Conservation (phyloP, 495 filamentous ascomycete genomes). For the Trichoderma asperelloides region DNA sequence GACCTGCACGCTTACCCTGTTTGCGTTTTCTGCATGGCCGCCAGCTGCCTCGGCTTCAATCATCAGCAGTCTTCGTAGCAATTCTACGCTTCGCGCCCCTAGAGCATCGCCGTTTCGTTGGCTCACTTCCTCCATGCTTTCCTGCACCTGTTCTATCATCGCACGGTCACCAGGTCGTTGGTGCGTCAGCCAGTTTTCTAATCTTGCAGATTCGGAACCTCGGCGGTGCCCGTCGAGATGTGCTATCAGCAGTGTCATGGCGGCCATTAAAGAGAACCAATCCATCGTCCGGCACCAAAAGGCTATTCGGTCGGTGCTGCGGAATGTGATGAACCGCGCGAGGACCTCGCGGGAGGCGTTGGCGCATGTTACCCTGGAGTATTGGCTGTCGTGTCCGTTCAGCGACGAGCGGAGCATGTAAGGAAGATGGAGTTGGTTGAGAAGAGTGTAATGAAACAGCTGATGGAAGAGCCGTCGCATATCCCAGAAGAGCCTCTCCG, state of each 20-base stretch:
- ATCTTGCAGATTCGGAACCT: neutral
- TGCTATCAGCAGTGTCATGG: slow-evolving; percentile 25
- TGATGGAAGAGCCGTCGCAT: slow-evolving; percentile 16
- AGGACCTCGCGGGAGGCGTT: slow-evolving; percentile 23
- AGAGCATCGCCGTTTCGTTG: slow-evolving; percentile 25
- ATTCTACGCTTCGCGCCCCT: slow-evolving; percentile 23
- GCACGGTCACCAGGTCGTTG: slow-evolving; percentile 35
- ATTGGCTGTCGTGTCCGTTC: slow-evolving; percentile 11
- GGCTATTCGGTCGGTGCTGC: slow-evolving; percentile 16
- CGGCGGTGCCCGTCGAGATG: slow-evolving; percentile 22
- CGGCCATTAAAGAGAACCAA: slow-evolving; percentile 27
- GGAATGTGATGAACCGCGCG: slow-evolving; percentile 19
- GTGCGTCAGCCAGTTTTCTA: slow-evolving; percentile 24
- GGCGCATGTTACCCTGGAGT: slow-evolving; percentile 20
- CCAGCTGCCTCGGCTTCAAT: slow-evolving; percentile 27
- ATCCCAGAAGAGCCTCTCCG: slow-evolving; percentile 14
- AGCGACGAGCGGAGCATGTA: slow-evolving; percentile 14
- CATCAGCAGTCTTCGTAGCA: slow-evolving; percentile 25
- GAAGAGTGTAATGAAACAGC: slow-evolving; percentile 13
- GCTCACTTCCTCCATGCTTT: slow-evolving; percentile 28
- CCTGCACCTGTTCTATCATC: slow-evolving; percentile 33
- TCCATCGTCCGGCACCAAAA: slow-evolving; percentile 23
- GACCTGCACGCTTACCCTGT: slow-evolving; percentile 12
- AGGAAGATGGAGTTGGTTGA: slow-evolving; percentile 17
- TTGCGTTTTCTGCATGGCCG: slow-evolving; percentile 9